Evolutionary conservation across 1,284 basidiomycete species (phyloP), one percentile per base, ranked within the genome.

Genomic region (Trichosporon coremiiforme): DNA sequence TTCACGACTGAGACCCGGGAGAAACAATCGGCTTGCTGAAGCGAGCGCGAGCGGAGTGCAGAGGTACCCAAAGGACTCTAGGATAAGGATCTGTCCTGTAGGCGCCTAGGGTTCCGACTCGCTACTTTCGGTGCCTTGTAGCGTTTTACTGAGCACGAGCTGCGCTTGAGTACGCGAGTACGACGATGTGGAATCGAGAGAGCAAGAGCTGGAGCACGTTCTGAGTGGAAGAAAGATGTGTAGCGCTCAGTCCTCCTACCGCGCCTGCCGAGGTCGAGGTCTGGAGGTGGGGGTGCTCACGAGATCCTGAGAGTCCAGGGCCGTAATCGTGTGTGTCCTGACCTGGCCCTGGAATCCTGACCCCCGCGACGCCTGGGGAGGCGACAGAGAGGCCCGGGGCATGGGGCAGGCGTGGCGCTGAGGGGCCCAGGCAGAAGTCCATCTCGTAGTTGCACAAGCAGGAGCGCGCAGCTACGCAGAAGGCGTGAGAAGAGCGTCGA

Each of bases 81-180:
- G 50, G 50, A 53, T 10, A 53, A 53, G 50, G 50, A 53, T 25
- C 50, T 22, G 41, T 13, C 17, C 41, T 53, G 50, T 10, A 53
- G 50, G 50, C 50, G 50, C 50, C 50, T 53, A 17, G 20, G 50
- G 9, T 25, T 53, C 22, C 20, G 20, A 22, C 50, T 53, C 22
- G 50, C 50, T 53, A 53, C 50, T 53, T 22, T 53, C 50, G 22
- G 50, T 53, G 50, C 50, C 50, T 53, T 53, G 50, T 53, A 2
- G 22, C 36, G 36, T 38, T 38, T 38, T 7, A 13, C 36, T 20
- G 45, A 47, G 45, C 45, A 47, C 45, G 45, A 47, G 45, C 20
- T 47, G 45, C 45, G 45, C 45, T 47, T 47, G 45, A 47, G 20
- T 47, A 47, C n/a, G 45, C 13, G 45, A 47, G 20, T 47, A 47